Conservation (phyloP, 805 yeast species). For the Jamesozyma piceae region DNA sequence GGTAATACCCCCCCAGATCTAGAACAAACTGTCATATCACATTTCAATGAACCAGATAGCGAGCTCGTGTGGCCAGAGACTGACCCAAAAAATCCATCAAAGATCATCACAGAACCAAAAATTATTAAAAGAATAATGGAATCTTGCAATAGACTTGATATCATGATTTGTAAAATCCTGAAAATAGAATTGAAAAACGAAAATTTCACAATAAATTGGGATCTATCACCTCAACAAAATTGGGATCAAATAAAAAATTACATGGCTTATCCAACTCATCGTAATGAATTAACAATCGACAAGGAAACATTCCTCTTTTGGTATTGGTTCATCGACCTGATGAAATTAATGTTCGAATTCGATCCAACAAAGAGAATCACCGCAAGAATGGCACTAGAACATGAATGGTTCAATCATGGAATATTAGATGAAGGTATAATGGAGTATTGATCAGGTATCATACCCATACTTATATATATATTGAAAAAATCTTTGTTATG, state of each 20-base stretch:
- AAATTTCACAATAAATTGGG: constrained; percentile 24
- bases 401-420: constrained; percentile 71
- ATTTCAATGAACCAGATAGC: constrained; percentile 20
- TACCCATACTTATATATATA: constrained; percentile 21
- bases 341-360: constrained; percentile 54
- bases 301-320: constrained; percentile 67
- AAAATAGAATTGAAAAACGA: constrained; percentile 14
- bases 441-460: not conserved
- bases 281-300: constrained; percentile 25
- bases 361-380: constrained; percentile 67
- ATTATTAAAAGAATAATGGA: constrained; percentile 26
- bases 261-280: not conserved
- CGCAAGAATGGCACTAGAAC: constrained; percentile 67
- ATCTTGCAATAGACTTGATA: constrained; percentile 25
- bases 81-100: constrained; percentile 16
- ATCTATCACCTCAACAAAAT: constrained; percentile 24
- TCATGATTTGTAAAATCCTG: constrained; percentile 22
- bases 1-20: constrained; percentile 29
- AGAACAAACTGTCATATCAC: constrained; percentile 25
- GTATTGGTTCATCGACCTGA: constrained; percentile 68
- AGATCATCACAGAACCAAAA: constrained; percentile 22
- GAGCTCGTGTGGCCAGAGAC: constrained; percentile 27
- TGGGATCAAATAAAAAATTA: constrained; percentile 18
- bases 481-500: no score
- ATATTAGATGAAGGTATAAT: constrained; percentile 45